Percentiles rank a stretch among this genome's conserved stretches.
Conservation (phyloP, 1,139 yeast species). For the Nakaseomyces glabratus region DNA sequence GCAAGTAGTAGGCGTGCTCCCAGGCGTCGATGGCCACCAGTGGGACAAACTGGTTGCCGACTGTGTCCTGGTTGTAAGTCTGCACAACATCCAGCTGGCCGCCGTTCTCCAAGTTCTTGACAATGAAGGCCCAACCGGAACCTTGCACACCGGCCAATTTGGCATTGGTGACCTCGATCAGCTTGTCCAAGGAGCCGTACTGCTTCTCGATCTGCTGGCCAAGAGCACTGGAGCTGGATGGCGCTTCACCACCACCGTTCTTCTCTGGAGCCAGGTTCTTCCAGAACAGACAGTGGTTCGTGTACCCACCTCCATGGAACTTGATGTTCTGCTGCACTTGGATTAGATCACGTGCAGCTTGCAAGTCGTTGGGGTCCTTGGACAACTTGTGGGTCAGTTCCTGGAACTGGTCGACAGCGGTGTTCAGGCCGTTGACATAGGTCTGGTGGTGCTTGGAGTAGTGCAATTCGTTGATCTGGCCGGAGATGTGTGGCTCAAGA, state of each 20-base stretch:
- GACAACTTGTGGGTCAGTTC: constrained; percentile 64
- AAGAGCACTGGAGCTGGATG: constrained; percentile 42
- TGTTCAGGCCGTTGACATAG: constrained; percentile 81
- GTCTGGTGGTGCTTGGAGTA: constrained; percentile 93
- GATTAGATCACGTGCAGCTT: constrained; percentile 28
- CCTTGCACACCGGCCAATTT: constrained; percentile 92
- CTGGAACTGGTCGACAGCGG: constrained; percentile 68
- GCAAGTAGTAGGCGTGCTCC: constrained; percentile 98
- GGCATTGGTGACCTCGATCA: constrained; percentile 59
- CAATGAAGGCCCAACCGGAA: constrained; percentile 96
- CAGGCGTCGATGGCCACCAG: constrained; percentile 94
- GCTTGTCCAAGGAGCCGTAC: constrained; percentile 70
- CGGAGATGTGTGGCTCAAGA: constrained; percentile 83
- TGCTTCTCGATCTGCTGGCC: constrained; percentile 55
- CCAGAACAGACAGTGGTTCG: constrained; percentile 85
- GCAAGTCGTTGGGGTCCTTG: constrained; percentile 50
- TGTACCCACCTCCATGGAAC: constrained; percentile 93
- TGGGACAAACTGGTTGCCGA: constrained; percentile 58
- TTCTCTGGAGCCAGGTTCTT: constrained; percentile 77
- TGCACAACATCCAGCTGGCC: constrained; percentile 69
- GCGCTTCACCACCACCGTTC: constrained; percentile 80
- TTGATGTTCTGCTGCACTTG: constrained; percentile 69
- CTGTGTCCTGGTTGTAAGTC: constrained; percentile 86
- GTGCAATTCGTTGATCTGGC: constrained; percentile 82
- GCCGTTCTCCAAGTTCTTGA: constrained; percentile 76